phyloP scores from a whole-genome alignment of 495 filamentous ascomycete genomes.

The Evernia prunastri region DNA sequence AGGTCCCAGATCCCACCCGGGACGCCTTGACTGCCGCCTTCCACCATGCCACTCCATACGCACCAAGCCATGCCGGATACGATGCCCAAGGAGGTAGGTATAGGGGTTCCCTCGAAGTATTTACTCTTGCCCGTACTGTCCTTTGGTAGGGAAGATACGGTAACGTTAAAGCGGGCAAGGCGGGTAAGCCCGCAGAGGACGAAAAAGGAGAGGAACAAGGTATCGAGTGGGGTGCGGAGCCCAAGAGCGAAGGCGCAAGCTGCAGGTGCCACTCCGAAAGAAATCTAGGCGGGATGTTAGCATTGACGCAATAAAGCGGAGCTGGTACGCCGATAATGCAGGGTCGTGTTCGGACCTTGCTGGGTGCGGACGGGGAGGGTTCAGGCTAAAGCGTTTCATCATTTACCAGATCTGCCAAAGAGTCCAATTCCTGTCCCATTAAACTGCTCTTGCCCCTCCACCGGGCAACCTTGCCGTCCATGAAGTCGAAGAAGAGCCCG shows the following conservation, averaged over 20 bases:
- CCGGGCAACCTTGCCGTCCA: slow-evolving; percentile 92
- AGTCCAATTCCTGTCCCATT: slow-evolving; percentile 98
- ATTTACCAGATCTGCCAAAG: slow-evolving; percentile 87
- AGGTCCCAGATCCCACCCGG: slow-evolving; percentile 66
- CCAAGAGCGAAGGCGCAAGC: slow-evolving; percentile 82
- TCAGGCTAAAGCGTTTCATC: background rate
- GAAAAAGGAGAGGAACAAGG: slow-evolving; percentile 78
- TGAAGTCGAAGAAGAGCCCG: slow-evolving; percentile 95
- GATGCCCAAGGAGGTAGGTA: slow-evolving; percentile 79
- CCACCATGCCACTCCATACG: slow-evolving; percentile 71
- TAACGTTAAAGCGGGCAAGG: slow-evolving; percentile 95
- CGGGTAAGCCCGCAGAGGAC: slow-evolving; percentile 93
- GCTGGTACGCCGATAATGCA: background rate
- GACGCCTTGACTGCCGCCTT: slow-evolving; percentile 67
- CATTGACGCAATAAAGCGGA: background rate
- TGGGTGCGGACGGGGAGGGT: background rate
- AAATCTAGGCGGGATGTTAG: slow-evolving; percentile 55
- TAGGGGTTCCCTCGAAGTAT: slow-evolving; percentile 96
- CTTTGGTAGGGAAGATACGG: slow-evolving; percentile 78
- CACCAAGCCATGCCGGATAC: slow-evolving; percentile 85
- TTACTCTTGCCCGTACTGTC: slow-evolving; percentile 82
- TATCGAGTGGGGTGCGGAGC: slow-evolving; percentile 78
- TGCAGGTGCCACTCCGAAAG: slow-evolving; percentile 90
- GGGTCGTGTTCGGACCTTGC: background rate
- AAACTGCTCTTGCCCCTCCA: slow-evolving; percentile 93